phyloP scores from a whole-genome alignment of 129 eudicot genomes.

The Artemisia annua region DNA sequence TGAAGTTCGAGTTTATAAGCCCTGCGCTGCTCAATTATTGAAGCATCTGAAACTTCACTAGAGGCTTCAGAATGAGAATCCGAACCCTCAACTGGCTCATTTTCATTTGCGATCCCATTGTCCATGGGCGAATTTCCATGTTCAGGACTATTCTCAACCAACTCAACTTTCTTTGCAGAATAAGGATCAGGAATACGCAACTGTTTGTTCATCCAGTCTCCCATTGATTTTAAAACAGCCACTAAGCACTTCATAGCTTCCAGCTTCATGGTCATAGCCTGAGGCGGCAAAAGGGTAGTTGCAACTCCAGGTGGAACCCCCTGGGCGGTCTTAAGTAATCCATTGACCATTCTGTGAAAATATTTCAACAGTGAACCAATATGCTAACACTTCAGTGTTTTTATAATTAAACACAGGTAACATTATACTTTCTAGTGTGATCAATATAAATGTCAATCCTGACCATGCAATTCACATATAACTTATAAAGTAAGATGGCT shows the following conservation, averaged over 20 bases:
- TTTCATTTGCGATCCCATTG: conserved; percentile 52
- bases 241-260: conserved; percentile 96
- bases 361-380: not conserved
- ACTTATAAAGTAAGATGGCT: not conserved
- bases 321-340: conserved; percentile 97
- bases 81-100: conserved; percentile 64
- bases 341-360: conserved; percentile 85
- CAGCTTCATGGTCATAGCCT: conserved; percentile 69
- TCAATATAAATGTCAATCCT: not conserved
- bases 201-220: conserved; percentile 96
- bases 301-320: conserved; percentile 93
- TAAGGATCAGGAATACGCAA: conserved; percentile 81
- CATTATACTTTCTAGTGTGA: conserved; percentile 15
- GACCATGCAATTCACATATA: not conserved
- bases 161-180: conserved; percentile 54
- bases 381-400: not conserved
- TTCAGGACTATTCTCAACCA: conserved; percentile 51
- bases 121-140: conserved; percentile 40
- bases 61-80: conserved; percentile 78
- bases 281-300: conserved; percentile 86
- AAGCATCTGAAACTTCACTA: conserved; percentile 81
- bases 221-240: conserved; percentile 86
- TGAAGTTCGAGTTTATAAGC: conserved; percentile 97
- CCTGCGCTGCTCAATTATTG: conserved; percentile 83
- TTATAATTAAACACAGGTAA: not conserved